Percentiles rank a stretch among this genome's conserved stretches.
phyloP scores from a whole-genome alignment of 192 early-diverging fungal species.

The Rhizophagus sp. region DNA sequence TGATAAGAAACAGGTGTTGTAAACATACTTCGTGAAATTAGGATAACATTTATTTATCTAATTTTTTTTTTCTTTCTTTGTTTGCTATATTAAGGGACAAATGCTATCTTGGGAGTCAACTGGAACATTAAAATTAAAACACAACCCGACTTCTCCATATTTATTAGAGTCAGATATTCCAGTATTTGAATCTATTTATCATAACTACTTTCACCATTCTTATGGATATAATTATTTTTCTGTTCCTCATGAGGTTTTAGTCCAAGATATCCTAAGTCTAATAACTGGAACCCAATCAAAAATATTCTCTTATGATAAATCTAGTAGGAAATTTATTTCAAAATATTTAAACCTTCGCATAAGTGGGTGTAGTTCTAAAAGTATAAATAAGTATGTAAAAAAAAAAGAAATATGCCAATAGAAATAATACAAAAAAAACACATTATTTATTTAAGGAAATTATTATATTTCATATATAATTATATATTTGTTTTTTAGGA shows the following conservation, averaged over 20 bases:
- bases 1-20: background rate
- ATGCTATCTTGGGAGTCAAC: conserved; percentile 28
- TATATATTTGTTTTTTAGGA: background rate
- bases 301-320: conserved; percentile 21
- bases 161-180: conserved; percentile 10
- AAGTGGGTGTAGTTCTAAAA: conserved; percentile 24
- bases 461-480: no score
- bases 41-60: background rate
- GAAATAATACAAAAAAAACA: no score
- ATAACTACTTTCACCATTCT: conserved; percentile 20
- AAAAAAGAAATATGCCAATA: background rate
- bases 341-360: conserved; percentile 13
- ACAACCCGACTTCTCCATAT: background rate
- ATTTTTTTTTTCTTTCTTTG: background rate
- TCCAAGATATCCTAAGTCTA: conserved; percentile 9
- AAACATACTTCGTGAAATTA: background rate
- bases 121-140: background rate
- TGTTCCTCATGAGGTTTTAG: background rate
- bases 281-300: conserved; percentile 20
- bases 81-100: background rate
- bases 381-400: conserved; percentile 12
- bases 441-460: background rate
- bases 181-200: conserved; percentile 15
- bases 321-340: background rate
- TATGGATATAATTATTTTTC: background rate